These are phyloP conservation scores for Komagataella kurtzmanii DNA, from an alignment of 805 yeast genomes.

Conservation along the genomic window DNA sequence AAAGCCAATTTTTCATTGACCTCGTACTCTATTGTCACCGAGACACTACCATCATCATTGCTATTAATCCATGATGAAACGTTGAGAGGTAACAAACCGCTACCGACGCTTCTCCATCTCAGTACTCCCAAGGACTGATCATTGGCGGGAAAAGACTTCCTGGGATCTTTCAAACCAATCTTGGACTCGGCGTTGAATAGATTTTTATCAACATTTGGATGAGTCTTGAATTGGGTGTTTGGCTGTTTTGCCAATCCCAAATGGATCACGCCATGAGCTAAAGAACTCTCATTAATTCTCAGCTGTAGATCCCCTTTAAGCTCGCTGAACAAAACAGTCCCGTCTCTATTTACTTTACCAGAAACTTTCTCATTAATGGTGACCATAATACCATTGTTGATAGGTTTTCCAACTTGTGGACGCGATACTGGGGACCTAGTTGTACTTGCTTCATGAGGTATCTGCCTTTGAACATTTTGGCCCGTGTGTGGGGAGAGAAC, in stretches of 20 bases:
- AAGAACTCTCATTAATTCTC: slow-evolving; percentile 66
- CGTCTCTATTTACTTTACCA: slow-evolving; percentile 77
- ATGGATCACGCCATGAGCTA: slow-evolving; percentile 53
- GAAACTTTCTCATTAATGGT: slow-evolving; percentile 64
- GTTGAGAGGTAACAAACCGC: slow-evolving; percentile 46
- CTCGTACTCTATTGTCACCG: slow-evolving; percentile 85
- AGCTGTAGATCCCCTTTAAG: slow-evolving; percentile 85
- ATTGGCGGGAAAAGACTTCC: slow-evolving; percentile 80
- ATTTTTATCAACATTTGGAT: slow-evolving; percentile 85
- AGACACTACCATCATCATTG: slow-evolving; percentile 43
- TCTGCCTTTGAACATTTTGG: not conserved
- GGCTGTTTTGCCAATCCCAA: slow-evolving; percentile 36
- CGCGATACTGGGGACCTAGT: slow-evolving; percentile 3
- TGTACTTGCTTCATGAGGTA: not conserved
- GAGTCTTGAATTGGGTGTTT: slow-evolving; percentile 71
- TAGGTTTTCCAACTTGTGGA: slow-evolving; percentile 19
- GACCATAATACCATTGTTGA: slow-evolving; percentile 69
- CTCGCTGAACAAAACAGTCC: slow-evolving; percentile 55
- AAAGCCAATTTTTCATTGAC: slow-evolving; percentile 26
- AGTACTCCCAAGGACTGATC: slow-evolving; percentile 85
- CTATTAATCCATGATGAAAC: slow-evolving; percentile 77
- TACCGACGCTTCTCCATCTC: slow-evolving; percentile 76
- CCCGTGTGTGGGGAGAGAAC: not conserved
- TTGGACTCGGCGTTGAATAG: slow-evolving; percentile 42
- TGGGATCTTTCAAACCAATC: slow-evolving; percentile 64